Conservation (phyloP, 371 early-diverging fungal genomes). For the Rhizopus stolonifer region DNA sequence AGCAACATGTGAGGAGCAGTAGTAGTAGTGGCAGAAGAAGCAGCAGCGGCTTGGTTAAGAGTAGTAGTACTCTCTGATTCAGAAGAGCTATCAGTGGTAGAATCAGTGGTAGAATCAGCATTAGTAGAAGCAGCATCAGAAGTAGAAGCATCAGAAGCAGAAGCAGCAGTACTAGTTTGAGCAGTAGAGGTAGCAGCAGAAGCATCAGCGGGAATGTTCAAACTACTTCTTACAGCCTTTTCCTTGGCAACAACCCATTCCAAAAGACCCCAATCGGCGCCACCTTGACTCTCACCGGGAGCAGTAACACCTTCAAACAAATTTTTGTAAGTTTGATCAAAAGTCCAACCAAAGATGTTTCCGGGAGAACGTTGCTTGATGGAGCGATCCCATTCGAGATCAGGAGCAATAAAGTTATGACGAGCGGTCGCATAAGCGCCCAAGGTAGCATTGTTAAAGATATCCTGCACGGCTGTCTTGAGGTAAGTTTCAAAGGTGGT, state of each 20-base stretch:
- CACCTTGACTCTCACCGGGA: conserved; percentile 31
- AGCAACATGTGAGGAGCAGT: too few relatives aligned
- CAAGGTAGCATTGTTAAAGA: conserved; percentile 53
- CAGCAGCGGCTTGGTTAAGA: neutral
- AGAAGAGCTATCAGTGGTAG: too few relatives aligned
- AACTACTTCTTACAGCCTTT: conserved; percentile 19
- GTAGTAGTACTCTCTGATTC: neutral
- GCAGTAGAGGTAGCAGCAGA: neutral
- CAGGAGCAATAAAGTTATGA: conserved; percentile 50
- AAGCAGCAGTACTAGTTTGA: neutral
- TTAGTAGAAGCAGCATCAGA: too few relatives aligned
- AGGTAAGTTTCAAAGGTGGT: conserved; percentile 47
- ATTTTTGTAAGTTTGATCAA: conserved; percentile 41
- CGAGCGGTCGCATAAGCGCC: conserved; percentile 44
- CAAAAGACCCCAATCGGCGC: conserved; percentile 49
- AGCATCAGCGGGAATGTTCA: neutral
- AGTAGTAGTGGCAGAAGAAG: neutral
- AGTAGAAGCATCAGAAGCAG: too few relatives aligned
- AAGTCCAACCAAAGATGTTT: conserved; percentile 53
- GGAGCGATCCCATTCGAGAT: conserved; percentile 55
- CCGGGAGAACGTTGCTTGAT: conserved; percentile 58
- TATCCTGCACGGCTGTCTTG: conserved; percentile 34
- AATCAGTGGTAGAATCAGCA: too few relatives aligned
- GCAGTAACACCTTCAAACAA: conserved; percentile 37
- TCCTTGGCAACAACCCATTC: conserved; percentile 47